Evolutionary conservation across 345 rosid genomes (phyloP), one percentile per base, ranked within the genome.

Genomic region (Acer yangbiense): DNA sequence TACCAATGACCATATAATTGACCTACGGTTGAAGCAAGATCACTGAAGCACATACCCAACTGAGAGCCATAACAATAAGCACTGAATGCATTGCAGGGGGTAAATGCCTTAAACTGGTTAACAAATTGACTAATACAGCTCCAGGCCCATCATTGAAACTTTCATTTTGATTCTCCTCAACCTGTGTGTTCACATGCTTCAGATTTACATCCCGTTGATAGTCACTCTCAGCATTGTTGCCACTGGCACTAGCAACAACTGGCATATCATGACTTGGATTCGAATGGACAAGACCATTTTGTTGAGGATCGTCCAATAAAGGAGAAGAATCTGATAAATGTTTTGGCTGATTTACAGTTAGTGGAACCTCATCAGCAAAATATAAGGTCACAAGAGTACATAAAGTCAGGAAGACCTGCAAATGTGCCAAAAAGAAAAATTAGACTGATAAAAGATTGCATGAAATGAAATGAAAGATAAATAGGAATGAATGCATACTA

Each of bases 11-110:
- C 29, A 65, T 25, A 27, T 54, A 44, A 61, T 67, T 61, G 69
- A 68, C 71, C 57, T 13, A 8, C 16, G n/a, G 23, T 29, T 12
- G 61, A 58, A 60, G 68, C 65, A 76, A 21, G 55, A 46, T 23
- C 48, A 43, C 4, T 35, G n/a, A 62, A 78, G 79, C 25, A 83
- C 92, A 80, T 83, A 94, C 99, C 99, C 99, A 96, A 69, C 93
- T 91, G 75, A 96, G 92, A 82, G 98, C 98, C 97, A 93, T 94
- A 67, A 96, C 99, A 64, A 89, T 69, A 57, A 96, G 97, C 79
- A 94, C 98, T 1, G 98, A 84, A 79, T 91, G 94, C 98, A 96
- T 96, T 69, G 92, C 91, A 64, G 95, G 97, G 13, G 98, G 95
- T 69, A 94, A 87, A 85, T 92, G 95, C 89, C 99, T 88, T 83